Conservation (phyloP, 2,329 filamentous ascomycete genomes). For the Lachnellula subtilissima region DNA sequence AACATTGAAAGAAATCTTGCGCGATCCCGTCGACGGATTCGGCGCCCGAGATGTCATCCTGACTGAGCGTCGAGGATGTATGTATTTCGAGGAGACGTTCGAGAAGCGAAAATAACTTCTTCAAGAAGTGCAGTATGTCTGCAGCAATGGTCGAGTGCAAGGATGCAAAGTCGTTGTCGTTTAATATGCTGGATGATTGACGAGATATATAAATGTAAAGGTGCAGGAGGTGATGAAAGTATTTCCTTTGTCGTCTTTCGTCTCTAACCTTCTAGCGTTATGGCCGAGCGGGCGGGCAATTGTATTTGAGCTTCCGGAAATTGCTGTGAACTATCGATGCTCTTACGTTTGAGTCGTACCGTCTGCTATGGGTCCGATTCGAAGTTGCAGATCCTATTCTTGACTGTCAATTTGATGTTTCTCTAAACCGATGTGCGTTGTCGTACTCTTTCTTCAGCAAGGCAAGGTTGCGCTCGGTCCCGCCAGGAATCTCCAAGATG, state of each 20-base stretch:
- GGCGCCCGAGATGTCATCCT: constrained; percentile 46
- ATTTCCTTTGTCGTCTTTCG: constrained; percentile 5
- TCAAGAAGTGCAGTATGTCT: constrained; percentile 4
- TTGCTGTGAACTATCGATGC: not conserved
- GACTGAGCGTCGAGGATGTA: constrained; percentile 1
- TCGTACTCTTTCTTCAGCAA: constrained; percentile 4
- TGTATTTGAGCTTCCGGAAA: not conserved
- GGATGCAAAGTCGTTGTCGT: not conserved
- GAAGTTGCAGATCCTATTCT: not conserved
- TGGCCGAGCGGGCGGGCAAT: not conserved
- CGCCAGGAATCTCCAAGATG: constrained; percentile 18
- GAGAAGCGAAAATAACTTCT: constrained; percentile 1
- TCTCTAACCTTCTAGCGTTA: not conserved
- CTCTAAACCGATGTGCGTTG: not conserved
- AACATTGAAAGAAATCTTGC: constrained; percentile 99
- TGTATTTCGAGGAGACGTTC: not conserved
- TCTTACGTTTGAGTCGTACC: not conserved
- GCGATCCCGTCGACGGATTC: constrained; percentile 50
- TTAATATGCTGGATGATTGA: not conserved
- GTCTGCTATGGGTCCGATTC: not conserved
- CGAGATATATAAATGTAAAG: not conserved
- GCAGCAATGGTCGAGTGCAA: not conserved
- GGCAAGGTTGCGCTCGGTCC: constrained; percentile 26
- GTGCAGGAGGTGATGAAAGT: not conserved
- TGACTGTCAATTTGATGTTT: not conserved